These are phyloP conservation scores for Acephala macrosclerotiorum DNA, from an alignment of 2,329 filamentous ascomycete species.

Conservation along the genomic window DNA sequence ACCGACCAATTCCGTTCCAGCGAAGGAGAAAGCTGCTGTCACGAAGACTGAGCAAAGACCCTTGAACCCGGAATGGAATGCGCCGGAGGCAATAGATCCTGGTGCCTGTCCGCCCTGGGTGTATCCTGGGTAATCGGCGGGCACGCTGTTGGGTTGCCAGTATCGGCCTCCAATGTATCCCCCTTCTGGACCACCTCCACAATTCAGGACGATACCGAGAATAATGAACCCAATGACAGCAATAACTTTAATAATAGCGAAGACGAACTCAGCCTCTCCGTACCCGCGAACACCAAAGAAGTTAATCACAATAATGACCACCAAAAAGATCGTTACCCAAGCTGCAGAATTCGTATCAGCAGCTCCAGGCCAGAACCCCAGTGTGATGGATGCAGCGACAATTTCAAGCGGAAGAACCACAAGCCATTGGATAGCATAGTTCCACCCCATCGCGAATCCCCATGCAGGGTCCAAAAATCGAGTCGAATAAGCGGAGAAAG, in stretches of 20 bases:
- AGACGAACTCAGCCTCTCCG: conserved; percentile 87
- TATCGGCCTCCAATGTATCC: conserved; percentile 67
- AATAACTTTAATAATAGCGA: conserved; percentile 82
- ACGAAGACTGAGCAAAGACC: conserved; percentile 60
- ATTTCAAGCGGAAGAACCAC: conserved; percentile 83
- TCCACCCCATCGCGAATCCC: conserved; percentile 96
- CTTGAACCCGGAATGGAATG: conserved; percentile 57
- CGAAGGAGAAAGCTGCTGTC: conserved; percentile 58
- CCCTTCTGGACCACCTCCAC: conserved; percentile 59
- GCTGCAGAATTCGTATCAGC: conserved; percentile 60
- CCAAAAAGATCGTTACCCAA: conserved; percentile 84
- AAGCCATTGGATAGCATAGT: conserved; percentile 83
- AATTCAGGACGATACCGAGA: conserved; percentile 65
- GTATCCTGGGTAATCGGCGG: conserved; percentile 49
- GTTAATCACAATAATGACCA: conserved; percentile 81
- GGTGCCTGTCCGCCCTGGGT: conserved; percentile 38
- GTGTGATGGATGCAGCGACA: conserved; percentile 80
- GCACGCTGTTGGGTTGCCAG: conserved; percentile 60
- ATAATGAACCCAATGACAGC: conserved; percentile 71
- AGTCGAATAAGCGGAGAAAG: conserved; percentile 92
- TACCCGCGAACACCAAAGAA: conserved; percentile 88
- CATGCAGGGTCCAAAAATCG: conserved; percentile 91
- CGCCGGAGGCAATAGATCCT: conserved; percentile 35
- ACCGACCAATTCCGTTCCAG: conserved; percentile 60
- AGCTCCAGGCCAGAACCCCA: conserved; percentile 73